Base-by-base conservation (phyloP, 306 rosid genomes). In the Begonia loranthoides region DNA sequence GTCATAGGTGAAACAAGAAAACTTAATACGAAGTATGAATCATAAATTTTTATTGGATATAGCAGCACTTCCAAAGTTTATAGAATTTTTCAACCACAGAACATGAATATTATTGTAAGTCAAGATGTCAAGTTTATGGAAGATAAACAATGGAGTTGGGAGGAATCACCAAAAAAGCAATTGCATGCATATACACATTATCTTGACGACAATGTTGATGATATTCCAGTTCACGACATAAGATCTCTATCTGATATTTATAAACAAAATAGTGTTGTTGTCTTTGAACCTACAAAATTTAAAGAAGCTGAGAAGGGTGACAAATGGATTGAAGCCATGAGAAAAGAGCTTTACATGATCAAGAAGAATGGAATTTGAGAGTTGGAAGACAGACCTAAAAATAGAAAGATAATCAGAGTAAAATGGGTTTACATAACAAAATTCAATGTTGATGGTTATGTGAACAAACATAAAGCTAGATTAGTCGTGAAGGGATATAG, bases 1-100 rank as follows among this genome's bases (percentile, higher is more conserved):
- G 12, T 15, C 49, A 16, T 13, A 16, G 14, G 1, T 56, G 1
- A 56, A 56, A 13, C 16, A 39, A 56, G 60, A 44, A 56, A 56
- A 12, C 15, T 56, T 9, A 39, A 56, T 13, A 24, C 22, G 44
- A 57, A 57, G 13, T 41, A 1, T 45, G 43, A 57, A 46, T 41
- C 24, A 3, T 13, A 14, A 17, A 17, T 57, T 46, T 46, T 45
- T 43, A 17, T 51, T n/a, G n/a, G n/a, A n/a, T n/a, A n/a, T n/a
- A n/a, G n/a, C n/a, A n/a, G n/a, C n/a, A n/a, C n/a, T n/a, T 44
- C 36, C 12, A 56, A 41, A 43, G 60, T 50, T 41, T 56, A 56
- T 16, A 39, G n/a, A n/a, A n/a, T n/a, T n/a, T n/a, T n/a, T n/a
- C n/a, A n/a, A n/a, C n/a, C n/a, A n/a, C n/a, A n/a, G n/a, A n/a